Percentiles rank a stretch among this genome's conserved stretches.
Evolutionary conservation across 106 monocot species (phyloP).

Genomic region (Acorus calamus): DNA sequence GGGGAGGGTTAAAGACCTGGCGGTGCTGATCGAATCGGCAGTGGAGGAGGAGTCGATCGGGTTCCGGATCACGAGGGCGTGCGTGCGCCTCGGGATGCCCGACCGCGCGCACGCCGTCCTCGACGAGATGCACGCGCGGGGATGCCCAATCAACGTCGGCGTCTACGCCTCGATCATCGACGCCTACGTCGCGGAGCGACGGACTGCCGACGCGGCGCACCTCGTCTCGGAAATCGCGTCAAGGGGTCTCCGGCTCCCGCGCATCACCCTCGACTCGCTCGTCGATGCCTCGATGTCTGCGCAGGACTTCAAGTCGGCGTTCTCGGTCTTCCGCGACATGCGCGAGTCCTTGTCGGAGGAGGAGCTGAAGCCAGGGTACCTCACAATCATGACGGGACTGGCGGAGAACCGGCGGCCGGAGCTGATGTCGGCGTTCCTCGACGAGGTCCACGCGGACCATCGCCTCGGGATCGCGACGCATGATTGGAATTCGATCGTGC

Average conservation of each 20-base stretch:
- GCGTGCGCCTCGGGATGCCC: constrained; percentile 52
- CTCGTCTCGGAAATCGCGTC: constrained; percentile 56
- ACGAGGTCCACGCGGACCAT: constrained; percentile 65
- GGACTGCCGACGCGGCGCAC: constrained; percentile 84
- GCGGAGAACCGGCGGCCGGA: constrained; percentile 81
- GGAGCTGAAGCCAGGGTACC: constrained; percentile 71
- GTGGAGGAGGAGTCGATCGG: constrained; percentile 39
- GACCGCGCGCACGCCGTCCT: constrained; percentile 77
- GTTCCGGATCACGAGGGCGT: constrained; percentile 62
- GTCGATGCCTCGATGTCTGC: constrained; percentile 89
- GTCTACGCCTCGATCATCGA: constrained; percentile 77
- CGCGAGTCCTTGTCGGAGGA: constrained; percentile 49
- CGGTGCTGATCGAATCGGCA: constrained; percentile 31
- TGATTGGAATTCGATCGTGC: constrained; percentile 98
- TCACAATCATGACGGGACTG: constrained; percentile 97
- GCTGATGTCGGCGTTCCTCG: constrained; percentile 88
- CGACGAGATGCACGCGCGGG: constrained; percentile 76
- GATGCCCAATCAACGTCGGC: constrained; percentile 60
- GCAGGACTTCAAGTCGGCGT: constrained; percentile 93
- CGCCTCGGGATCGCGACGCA: constrained; percentile 72
- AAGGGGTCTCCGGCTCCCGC: constrained; percentile 57
- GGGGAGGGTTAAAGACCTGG: constrained; percentile 61
- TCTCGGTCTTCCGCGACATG: constrained; percentile 86
- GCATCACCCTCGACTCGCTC: constrained; percentile 58
- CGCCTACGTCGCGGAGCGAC: constrained; percentile 78